phyloP scores from a whole-genome alignment of 768 basidiomycete genomes.

The Russula abietina region DNA sequence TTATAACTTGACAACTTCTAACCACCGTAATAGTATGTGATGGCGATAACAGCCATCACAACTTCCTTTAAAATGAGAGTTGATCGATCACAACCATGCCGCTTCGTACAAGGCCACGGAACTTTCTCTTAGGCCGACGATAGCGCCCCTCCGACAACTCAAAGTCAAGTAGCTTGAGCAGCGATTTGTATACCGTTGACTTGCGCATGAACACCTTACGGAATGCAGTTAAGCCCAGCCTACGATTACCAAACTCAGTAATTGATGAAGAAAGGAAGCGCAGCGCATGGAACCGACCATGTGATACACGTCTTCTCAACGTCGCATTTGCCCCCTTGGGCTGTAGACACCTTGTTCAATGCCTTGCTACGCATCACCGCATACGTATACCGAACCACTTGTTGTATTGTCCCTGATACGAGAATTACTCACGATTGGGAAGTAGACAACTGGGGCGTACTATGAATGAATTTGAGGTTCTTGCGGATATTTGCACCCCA shows the following conservation, averaged over 20 bases:
- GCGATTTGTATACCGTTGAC: conserved; percentile 40
- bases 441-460: conserved; percentile 36
- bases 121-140: conserved; percentile 39
- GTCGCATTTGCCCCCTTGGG: conserved; percentile 36
- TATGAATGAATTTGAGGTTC: conserved; percentile 46
- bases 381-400: conserved; percentile 53
- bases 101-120: conserved; percentile 44
- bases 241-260: conserved; percentile 29
- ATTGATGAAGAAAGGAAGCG: not conserved
- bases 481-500: conserved; percentile 46
- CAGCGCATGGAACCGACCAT: conserved; percentile 45
- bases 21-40: not conserved
- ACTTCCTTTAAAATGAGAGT: conserved; percentile 25
- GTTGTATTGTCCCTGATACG: conserved; percentile 52
- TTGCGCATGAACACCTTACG: conserved; percentile 53
- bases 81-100: conserved; percentile 32
- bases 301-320: conserved; percentile 47
- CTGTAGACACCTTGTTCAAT: conserved; percentile 36
- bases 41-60: not conserved
- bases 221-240: conserved; percentile 82
- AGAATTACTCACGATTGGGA: not conserved
- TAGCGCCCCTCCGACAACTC: conserved; percentile 47
- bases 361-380: conserved; percentile 46
- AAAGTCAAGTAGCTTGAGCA: conserved; percentile 46
- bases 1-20: too few relatives aligned